phyloP scores from a whole-genome alignment of 148 eudicot genomes.

The Persicaria tinctoria region DNA sequence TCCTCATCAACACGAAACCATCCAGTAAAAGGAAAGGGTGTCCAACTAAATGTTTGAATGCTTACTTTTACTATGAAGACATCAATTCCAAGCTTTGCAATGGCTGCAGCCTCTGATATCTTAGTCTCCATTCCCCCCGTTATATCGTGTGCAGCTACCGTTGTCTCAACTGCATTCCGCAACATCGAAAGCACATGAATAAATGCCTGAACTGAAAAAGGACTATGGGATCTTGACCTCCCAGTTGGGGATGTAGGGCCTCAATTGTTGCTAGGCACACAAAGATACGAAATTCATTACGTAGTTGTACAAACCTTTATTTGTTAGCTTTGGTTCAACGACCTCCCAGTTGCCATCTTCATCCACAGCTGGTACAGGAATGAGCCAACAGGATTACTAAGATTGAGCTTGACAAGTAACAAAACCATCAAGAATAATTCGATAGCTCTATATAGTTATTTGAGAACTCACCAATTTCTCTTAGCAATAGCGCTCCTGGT shows the following conservation, averaged over 20 bases:
- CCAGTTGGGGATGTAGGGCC: no score
- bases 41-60: neutral
- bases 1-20: neutral
- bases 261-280: no score
- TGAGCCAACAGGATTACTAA: slow-evolving; percentile 8
- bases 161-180: slow-evolving; percentile 53
- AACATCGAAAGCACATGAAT: neutral
- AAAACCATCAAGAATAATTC: neutral
- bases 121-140: slow-evolving; percentile 95
- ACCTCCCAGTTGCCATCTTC: slow-evolving; percentile 90
- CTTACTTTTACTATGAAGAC: slow-evolving; percentile 83
- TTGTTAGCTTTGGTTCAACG: slow-evolving; percentile 47
- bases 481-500: slow-evolving; percentile 62
- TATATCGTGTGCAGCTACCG: slow-evolving; percentile 89
- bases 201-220: neutral
- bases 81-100: slow-evolving; percentile 88
- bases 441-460: neutral
- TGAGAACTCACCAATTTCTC: slow-evolving; percentile 67
- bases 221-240: no score
- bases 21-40: no score
- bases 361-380: slow-evolving; percentile 54
- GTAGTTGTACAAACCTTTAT: slow-evolving; percentile 38
- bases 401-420: neutral
- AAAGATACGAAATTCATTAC: no score
- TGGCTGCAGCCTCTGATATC: slow-evolving; percentile 86